Evolutionary conservation across 257 asterid species (phyloP), one percentile per base, ranked within the genome.

Genomic region (Lycium ferocissimum): DNA sequence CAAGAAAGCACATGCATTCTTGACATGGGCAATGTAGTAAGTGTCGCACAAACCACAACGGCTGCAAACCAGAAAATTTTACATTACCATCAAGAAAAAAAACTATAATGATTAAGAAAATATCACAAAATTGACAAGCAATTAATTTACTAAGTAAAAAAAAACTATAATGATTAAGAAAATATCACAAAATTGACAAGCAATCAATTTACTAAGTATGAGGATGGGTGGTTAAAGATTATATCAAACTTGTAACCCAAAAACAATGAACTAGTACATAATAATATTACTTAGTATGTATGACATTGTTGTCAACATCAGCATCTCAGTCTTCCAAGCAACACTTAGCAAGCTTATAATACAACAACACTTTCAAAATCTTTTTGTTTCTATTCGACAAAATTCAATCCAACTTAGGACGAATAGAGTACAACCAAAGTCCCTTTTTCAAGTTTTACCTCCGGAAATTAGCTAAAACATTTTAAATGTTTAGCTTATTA

Each of bases 1-100:
- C 86, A 97, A 71, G 89, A 97, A 97, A 37, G 99, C 99, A 79
- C 99, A 97, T 81, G 98, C 98, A 88, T 90, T 88, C 85, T 97
- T 97, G 67, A 97, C 98, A 91, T 97, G 98, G 57, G 98, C 98
- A 87, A 96, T 91, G 92, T 95, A 96, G 90, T 95, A 96, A 26
- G 98, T 92, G 89, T 96, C 98, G 13, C 98, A 95, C 87, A 96
- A 84, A 72, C 99, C 98, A 79, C 98, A 96, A 26, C 38, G 91
- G 91, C 99, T 96, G 97, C 92, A 85, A 91, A 86, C 38, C 26
- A 88, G 67, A 57, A 43, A 22, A 63, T 14, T 1, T 37, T 20
- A 53, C 37, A 66, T n/a, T 14, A 66, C 67, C 79, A 58, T 37
- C 51, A 18, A 35, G 15, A 58, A 37, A 14, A 35, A 80, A n/a